A percentile compares a stretch with the other conserved stretches of the same genome.
phyloP scores from a whole-genome alignment of 2,329 filamentous ascomycete species.

The Phaeosphaeria sp. region DNA sequence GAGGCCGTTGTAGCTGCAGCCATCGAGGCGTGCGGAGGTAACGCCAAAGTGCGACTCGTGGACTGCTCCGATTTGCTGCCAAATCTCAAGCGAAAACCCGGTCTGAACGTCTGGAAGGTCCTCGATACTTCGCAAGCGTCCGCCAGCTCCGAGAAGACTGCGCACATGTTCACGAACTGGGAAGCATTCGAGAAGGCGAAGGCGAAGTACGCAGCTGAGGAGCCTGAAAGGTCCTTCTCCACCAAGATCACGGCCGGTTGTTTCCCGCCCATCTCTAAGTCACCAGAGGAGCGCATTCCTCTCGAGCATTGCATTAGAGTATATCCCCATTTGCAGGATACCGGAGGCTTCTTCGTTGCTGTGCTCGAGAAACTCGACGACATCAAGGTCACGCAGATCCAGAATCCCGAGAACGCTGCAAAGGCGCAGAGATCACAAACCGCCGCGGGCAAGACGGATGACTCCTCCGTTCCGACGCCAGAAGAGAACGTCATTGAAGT shows the following conservation, averaged over 20 bases:
- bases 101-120: slow-evolving; percentile 83
- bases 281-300: slow-evolving; percentile 67
- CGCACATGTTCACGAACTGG: slow-evolving; percentile 81
- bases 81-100: slow-evolving; percentile 75
- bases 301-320: slow-evolving; percentile 91
- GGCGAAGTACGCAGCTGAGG: slow-evolving; percentile 62
- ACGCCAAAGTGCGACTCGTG: slow-evolving; percentile 79
- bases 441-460: slow-evolving; percentile 26
- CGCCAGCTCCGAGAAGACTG: slow-evolving; percentile 68
- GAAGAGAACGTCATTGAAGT: slow-evolving; percentile 32
- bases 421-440: slow-evolving; percentile 28
- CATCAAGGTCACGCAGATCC: slow-evolving; percentile 41
- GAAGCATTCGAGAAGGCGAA: slow-evolving; percentile 77
- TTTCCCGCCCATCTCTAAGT: slow-evolving; percentile 72
- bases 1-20: slow-evolving; percentile 89
- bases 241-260: slow-evolving; percentile 73
- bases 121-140: slow-evolving; percentile 60
- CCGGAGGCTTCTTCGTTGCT: slow-evolving; percentile 96
- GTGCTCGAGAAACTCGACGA: slow-evolving; percentile 91
- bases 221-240: slow-evolving; percentile 64
- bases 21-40: slow-evolving; percentile 87
- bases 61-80: slow-evolving; percentile 82
- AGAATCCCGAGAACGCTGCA: slow-evolving; percentile 32
- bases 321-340: slow-evolving; percentile 95
- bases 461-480: slow-evolving; percentile 27